Base-by-base conservation (phyloP, 257 asterid genomes). In the Thymus mandschuricus region DNA sequence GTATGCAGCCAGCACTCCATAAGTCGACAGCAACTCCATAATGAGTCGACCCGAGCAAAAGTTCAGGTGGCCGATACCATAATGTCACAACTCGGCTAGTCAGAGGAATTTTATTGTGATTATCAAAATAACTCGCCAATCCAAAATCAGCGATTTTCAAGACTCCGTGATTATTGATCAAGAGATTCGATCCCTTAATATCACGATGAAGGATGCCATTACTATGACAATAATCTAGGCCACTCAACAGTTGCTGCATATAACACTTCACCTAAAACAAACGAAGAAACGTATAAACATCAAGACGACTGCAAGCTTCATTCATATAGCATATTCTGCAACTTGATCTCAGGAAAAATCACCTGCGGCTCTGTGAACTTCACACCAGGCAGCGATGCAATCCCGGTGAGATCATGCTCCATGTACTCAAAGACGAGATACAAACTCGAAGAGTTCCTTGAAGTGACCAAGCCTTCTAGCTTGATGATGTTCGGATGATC, bases 41-140 rank as follows among this genome's bases (percentile, higher is more conserved):
- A 30, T 87, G 88, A 69, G 78, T 83, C 33, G 97, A 91, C 49
- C 98, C 98, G 6, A 90, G 92, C 75, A 92, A 75, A 61, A 92
- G 98, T 74, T 92, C 98, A n/a, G 97, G 97, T 30, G 98, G 97
- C 59, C 98, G 91, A 83, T 92, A 92, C 98, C 98, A 92, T 60
- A 92, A 78, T 57, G 98, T 92, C 74, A 92, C 98, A 46, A 92
- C 98, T 28, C 96, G 98, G 84, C 96, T 92, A 31, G 98, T 92
- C 48, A 90, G 79, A 43, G 92, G 92, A 71, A 80, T 75, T 48
- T 70, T 87, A 58, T 84, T 82, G 65, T 77, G 71, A 58, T 64
- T 76, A 79, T 88, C 89, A 54, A 79, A 88, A 72, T 80, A 90
- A 76, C 88, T 90, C 38, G 98, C 98, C 76, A 92, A 75, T 8